Evolutionary conservation across 192 early-diverging fungal genomes (phyloP).

Genomic region (Geranomyces michiganensis): DNA sequence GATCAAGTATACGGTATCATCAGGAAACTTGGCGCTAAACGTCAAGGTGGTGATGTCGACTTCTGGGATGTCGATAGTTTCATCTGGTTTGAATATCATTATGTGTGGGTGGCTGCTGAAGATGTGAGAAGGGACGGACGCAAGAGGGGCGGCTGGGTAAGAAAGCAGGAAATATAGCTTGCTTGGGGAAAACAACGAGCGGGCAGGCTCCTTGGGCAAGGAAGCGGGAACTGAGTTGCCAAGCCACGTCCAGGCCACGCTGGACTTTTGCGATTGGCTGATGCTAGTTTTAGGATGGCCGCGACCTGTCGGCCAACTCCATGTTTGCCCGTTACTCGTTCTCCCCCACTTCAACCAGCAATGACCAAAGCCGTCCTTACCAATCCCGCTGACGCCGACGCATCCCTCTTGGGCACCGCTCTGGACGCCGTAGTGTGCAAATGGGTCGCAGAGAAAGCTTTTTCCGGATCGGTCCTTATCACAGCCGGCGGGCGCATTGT

Average conservation of each 20-base stretch:
- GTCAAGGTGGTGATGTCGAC: background rate
- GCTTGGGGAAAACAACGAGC: too few species aligned
- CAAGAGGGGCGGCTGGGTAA: background rate
- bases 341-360: too few species aligned
- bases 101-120: background rate
- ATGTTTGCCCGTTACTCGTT: too few species aligned
- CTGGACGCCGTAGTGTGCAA: background rate
- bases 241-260: too few species aligned
- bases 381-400: background rate
- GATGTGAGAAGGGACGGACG: background rate
- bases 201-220: too few species aligned
- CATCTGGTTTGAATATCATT: background rate
- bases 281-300: too few species aligned
- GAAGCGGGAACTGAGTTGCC: too few species aligned
- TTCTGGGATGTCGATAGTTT: background rate
- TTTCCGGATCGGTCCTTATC: background rate
- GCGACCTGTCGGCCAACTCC: too few species aligned
- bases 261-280: too few species aligned
- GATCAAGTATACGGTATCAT: background rate
- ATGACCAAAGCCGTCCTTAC: background rate
- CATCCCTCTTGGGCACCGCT: background rate
- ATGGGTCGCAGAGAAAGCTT: background rate
- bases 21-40: background rate
- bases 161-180: too few species aligned
- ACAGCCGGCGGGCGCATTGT: background rate